These are phyloP conservation scores for Chaetothyriales sp. DNA, from an alignment of 2,329 filamentous ascomycete genomes.

Conservation along the genomic window DNA sequence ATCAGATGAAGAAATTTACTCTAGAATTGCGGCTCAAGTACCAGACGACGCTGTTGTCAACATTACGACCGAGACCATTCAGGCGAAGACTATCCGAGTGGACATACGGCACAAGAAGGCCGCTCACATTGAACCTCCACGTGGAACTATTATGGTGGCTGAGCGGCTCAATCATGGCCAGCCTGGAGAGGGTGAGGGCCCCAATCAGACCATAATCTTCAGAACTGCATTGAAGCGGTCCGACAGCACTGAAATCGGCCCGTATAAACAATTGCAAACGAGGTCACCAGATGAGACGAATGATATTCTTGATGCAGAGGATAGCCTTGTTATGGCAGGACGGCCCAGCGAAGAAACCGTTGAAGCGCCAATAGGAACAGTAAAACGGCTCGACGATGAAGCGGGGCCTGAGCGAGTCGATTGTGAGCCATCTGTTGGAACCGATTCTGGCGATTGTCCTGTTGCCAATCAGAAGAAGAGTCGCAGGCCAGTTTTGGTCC, in stretches of 20 bases:
- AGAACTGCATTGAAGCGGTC: constrained; percentile 28
- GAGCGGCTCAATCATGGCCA: constrained; percentile 36
- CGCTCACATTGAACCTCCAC: constrained; percentile 31
- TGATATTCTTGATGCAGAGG: neutral
- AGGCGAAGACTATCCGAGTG: constrained; percentile 33
- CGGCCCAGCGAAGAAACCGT: neutral
- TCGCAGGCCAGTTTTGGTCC: constrained; percentile 9
- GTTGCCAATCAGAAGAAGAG: constrained; percentile 19
- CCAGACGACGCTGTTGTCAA: constrained; percentile 30
- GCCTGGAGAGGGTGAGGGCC: constrained; percentile 28
- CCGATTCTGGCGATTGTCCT: constrained; percentile 1
- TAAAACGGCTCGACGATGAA: neutral
- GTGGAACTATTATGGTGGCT: constrained; percentile 33
- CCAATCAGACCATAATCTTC: constrained; percentile 34
- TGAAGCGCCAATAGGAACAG: neutral
- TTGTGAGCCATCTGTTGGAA: neutral
- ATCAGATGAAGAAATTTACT: constrained; percentile 32
- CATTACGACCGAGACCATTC: constrained; percentile 30
- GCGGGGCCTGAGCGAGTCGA: neutral
- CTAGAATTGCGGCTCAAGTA: constrained; percentile 35
- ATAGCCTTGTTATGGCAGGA: neutral
- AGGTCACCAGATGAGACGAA: neutral
- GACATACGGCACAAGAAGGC: constrained; percentile 32
- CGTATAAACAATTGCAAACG: constrained; percentile 6
- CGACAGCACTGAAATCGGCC: constrained; percentile 13